phyloP scores from a whole-genome alignment of 192 early-diverging fungal species.

The Spinellus fusiger region DNA sequence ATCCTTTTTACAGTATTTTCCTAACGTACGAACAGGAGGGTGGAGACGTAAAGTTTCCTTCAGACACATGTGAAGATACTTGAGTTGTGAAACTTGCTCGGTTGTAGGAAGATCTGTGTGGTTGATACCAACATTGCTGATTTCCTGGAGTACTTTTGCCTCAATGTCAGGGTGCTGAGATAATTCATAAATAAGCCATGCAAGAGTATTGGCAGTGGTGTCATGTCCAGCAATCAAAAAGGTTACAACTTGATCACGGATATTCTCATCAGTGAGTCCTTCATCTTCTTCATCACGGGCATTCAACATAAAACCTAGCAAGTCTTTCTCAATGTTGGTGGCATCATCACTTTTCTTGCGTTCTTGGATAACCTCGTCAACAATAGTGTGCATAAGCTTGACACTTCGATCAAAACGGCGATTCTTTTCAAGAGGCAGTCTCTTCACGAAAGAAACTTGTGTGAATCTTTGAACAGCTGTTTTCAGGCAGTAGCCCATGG shows the following conservation, averaged over 20 bases:
- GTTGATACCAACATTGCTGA: slow-evolving; percentile 11
- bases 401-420: slow-evolving; percentile 30
- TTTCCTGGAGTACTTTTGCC: slow-evolving; percentile 21
- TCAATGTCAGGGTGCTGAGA: slow-evolving; percentile 22
- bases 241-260: slow-evolving; percentile 57
- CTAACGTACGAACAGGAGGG: slow-evolving; percentile 12
- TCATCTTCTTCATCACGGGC: slow-evolving; percentile 32
- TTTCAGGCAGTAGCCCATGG: slow-evolving; percentile 26
- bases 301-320: slow-evolving; percentile 52
- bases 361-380: slow-evolving; percentile 40
- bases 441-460: slow-evolving; percentile 29
- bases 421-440: slow-evolving; percentile 37
- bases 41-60: slow-evolving; percentile 24
- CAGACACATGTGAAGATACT: slow-evolving; percentile 15
- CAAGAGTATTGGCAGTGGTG: slow-evolving; percentile 24
- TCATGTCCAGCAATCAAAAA: slow-evolving; percentile 54
- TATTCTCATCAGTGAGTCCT: slow-evolving; percentile 33
- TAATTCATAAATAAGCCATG: slow-evolving; percentile 26
- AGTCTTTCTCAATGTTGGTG: slow-evolving; percentile 30
- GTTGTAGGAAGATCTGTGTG: slow-evolving; percentile 13
- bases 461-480: slow-evolving; percentile 6
- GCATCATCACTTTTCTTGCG: slow-evolving; percentile 33
- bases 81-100: slow-evolving; percentile 11
- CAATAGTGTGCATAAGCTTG: slow-evolving; percentile 33
- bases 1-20: slow-evolving; percentile 24